Evolutionary conservation across 306 rosid species (phyloP), one percentile per base, ranked within the genome.

Genomic region (Lagenaria siceraria): DNA sequence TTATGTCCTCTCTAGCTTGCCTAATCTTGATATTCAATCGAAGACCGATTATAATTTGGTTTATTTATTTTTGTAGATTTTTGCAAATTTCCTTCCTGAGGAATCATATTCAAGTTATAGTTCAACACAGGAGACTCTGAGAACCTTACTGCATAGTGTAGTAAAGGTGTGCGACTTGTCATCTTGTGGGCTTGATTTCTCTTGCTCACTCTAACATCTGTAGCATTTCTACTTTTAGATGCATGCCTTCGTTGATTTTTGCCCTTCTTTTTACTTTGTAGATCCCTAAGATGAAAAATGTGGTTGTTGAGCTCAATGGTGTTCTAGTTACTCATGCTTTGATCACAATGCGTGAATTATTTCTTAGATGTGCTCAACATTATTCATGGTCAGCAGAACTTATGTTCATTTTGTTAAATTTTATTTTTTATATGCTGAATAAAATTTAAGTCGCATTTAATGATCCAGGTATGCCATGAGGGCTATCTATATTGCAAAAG

Each of bases 401-500:
- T 64, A 53, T 76, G 24, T 54, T 75, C 21, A 33, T 75, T 65
- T 71, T 82, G 22, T 60, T 79, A 58, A 49, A 29, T 82, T 59
- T 15, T 63, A 60, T 74, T 24, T 46, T 60, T 76, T 40, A 24
- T 46, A 36, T 24, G 53, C 46, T 4, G 52, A 76, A 66, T 82
- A 70, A 61, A 51, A 70, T 61, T 78, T 0, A 69, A 25, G 14
- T 61, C 86, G 35, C 86, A 63, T 42, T 83, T 74, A 48, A 77
- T 78, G 81, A 49, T 84, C 77, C 84, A 94, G 98, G 98, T 95
- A 95, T 84, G 83, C 90, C 77, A 90, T 92, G 95, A 89, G 98
- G 84, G 98, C 97, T 73, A 85, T 95, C 82, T 95, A 95, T 86
- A 90, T 95, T 66, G 98, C 97, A 76, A 95, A 95, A 85, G 98